Evolutionary conservation across 148 eudicot genomes (phyloP), one percentile per base, ranked within the genome.

Genomic region (Vaccinium vitisidaea): DNA sequence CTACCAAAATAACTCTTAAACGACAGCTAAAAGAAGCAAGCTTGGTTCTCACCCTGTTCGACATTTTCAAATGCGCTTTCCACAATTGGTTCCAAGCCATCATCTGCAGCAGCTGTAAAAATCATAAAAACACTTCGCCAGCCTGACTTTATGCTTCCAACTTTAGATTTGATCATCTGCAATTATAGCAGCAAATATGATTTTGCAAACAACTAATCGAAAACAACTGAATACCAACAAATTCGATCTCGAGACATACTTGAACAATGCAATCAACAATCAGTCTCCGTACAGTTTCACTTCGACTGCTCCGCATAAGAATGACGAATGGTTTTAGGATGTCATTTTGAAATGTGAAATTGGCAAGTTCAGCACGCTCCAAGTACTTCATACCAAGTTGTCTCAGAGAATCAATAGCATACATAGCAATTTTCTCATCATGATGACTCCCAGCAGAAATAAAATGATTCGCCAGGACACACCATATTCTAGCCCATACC

Each of bases 401-500:
- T 84, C 98, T 90, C 84, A 97, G 86, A 83, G 99, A 95, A 92
- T 97, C 99, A 85, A 97, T 94, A 76, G 99, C 98, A 88, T 97
- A 97, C 98, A 97, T 95, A 36, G 99, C 98, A 82, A 97, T 94
- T 89, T 95, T 97, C 90, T 94, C 99, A 89, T 97, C 98, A 88
- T 86, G 96, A 88, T 97, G 99, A 85, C 98, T 97, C 77, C 99
- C 99, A 90, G 99, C 99, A 88, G 89, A 89, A 80, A 97, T 95
- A 90, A 97, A 97, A 92, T 97, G 99, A 89, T 91, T 92, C 32
- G 99, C 92, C 84, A 97, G 85, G 65, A 97, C 99, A 86, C 94
- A 95, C 99, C 99, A 97, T 88, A 97, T 97, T 90, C 98, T 93
- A 63, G 98, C 99, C 99, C 99, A 97, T 78, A 97, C 99, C 99